Conservation (phyloP, 768 basidiomycete species). For the Panellus pusillus region DNA sequence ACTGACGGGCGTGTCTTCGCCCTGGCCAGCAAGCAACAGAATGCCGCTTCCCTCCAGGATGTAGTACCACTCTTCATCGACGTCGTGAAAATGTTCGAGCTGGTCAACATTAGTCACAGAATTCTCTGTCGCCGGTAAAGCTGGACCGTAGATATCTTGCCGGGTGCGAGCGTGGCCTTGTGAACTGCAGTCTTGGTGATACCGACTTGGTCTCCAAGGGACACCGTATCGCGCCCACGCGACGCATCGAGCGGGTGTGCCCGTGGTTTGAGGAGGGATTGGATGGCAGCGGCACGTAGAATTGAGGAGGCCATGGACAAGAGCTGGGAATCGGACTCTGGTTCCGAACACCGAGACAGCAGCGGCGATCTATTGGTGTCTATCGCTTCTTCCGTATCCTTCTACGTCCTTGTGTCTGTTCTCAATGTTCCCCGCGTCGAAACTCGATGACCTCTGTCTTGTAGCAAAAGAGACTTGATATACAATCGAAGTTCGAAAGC, state of each 20-base stretch:
- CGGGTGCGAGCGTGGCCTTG: constrained; percentile 9
- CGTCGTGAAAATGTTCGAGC: constrained; percentile 17
- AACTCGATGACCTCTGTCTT: too few species aligned
- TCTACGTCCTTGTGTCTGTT: too few species aligned
- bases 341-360: too few species aligned
- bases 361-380: background rate
- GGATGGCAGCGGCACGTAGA: constrained; percentile 17
- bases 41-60: constrained; percentile 13
- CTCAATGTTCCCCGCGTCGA: too few species aligned
- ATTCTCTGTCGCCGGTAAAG: too few species aligned
- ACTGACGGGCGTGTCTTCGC: constrained; percentile 6
- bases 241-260: constrained; percentile 13
- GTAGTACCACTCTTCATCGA: constrained; percentile 21
- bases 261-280: constrained; percentile 13
- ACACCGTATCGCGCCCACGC: constrained; percentile 5
- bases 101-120: too few species aligned
- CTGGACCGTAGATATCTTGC: constrained; percentile 14
- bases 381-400: background rate
- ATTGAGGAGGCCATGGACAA: constrained; percentile 11
- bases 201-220: constrained; percentile 17
- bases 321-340: background rate
- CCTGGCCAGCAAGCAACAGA: constrained; percentile 13
- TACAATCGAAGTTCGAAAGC: too few species aligned
- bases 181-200: constrained; percentile 14
- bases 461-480: too few species aligned